Base-by-base conservation (phyloP, 202 grass and related monocot species). In the Musa balbisiana region DNA sequence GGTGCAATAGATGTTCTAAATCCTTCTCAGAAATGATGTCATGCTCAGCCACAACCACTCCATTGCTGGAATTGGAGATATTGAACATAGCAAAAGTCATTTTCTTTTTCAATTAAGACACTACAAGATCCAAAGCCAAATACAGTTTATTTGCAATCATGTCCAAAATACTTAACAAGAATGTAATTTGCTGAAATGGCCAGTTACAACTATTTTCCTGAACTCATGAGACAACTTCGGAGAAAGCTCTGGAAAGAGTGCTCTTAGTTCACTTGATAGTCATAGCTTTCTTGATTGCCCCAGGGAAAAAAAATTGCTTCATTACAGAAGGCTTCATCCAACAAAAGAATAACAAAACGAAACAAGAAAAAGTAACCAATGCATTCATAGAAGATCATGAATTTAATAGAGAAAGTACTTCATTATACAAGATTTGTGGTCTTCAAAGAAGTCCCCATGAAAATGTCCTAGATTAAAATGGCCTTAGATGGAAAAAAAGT, bases 1-100 rank as follows among this genome's bases (percentile, higher is more conserved):
- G 85, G 24, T 92, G 83, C 69, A 92, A 52, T 9, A 99, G 87
- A 67, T 94, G 91, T 17, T 94, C 83, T 68, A 94, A 77, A 81
- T 99, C 95, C 71, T 83, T 90, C 64, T 94, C 82, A 6, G 79
- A 84, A 69, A 99, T 85, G 80, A 89, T 79, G 53, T 90, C 77
- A 71, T 80, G 76, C 25, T 91, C 85, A 1, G 60, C 79, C 71
- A 76, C 84, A 83, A 85, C 87, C 78, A 16, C 83, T 85, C 81
- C 55, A 74, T 79, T 89, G 72, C 12, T 51, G 53, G 33, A 24
- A 79, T 54, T 62, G 51, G 1, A 33, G 49, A 81, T 78, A 84
- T 19, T 54, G 13, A 53, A 55, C 11, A 26, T 17, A 10, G 1
- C 21, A 72, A 22, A 51, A 1, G 50, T 2, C 8, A 9, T 52